Evolutionary conservation across 768 basidiomycete species (phyloP), one percentile per base, ranked within the genome.

Genomic region (Baorangia bicolor): DNA sequence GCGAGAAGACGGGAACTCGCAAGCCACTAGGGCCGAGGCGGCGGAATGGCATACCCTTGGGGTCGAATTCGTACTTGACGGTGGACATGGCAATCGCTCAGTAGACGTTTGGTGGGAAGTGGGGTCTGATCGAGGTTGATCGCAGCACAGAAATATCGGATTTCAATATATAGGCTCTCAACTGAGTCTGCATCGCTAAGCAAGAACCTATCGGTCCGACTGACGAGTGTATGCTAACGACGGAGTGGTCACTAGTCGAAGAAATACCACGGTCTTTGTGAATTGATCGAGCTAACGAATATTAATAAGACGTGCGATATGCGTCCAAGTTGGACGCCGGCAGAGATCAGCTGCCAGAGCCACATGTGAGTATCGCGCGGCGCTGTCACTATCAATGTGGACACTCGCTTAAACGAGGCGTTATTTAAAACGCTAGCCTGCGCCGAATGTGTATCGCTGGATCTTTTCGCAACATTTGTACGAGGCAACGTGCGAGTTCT

Each of bases 1-100:
- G 74, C 12, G 76, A 77, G 69, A 85, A 78, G 16, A 79, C 65
- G 8, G 80, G 78, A 5, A 84, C 82, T 35, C 78, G 72, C 51
- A 82, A 64, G 16, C 81, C 81, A 33, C 74, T 75, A 20, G 71
- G 61, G 42, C 81, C 81, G 13, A 81, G 69, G 49, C 75, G 73
- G 54, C 76, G 73, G 64, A 74, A 75, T 13, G 60, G 66, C 74
- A 75, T 75, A 34, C 66, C 64, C 65, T 77, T 77, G 51, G 70
- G 70, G 27, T 76, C 63, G 48, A 70, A 76, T 45, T 73, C 73
- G n/a, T 66, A 57, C 51, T 62, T 58, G 48, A 66, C 65, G 4
- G 20, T 16, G 11, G 68, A 64, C 71, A 73, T 71, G 44, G 38
- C 30, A 18, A 27, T 53, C 9, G 43, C 23, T 52, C 10, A 6